Evolutionary conservation across 352 stramenopile species (phyloP), one percentile per base, ranked within the genome.

Genomic region (Thraustochytrium sp.): DNA sequence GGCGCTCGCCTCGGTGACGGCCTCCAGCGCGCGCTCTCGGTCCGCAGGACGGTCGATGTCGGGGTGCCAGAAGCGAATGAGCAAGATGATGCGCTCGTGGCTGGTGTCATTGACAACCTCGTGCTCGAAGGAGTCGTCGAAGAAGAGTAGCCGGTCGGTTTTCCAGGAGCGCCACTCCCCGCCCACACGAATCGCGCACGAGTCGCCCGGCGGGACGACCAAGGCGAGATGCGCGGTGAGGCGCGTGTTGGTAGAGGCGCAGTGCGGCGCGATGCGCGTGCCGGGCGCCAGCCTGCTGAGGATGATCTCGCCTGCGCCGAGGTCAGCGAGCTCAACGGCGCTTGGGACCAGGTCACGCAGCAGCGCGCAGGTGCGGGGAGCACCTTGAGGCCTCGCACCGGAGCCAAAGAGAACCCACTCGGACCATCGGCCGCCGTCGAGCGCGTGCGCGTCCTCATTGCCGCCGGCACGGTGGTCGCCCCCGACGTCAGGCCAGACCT

Each of bases 1-100:
- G 26, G 51, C 55, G 13, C 29, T 44, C 9, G 55, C 55, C 34
- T 64, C 13, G 4, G 26, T 38, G 8, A n/a, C 34, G 26, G 26
- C 34, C 55, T 23, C 31, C 1, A 64, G 55, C 23, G 38, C 62
- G 1, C 5, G 1, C 3, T 51, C 62, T 1, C 44, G 36, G 2
- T 26, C 26, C 26, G 48, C 37, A 13, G 0, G 21, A 5, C 44
- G 40, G 26, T 21, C 36, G 5, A 80, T 26, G 38, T 72, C 68
- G 73, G 89, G 89, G 86, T 92, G 89, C 88, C 87, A 92, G 40
- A 91, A 85, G 48, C 89, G 77, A 3, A 92, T 76, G 23, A 92
- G 64, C 23, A 92, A 75, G 8, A 92, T 87, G 2, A 87, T 86
- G 62, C 89, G 86, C 48, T 85, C 74, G 63, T 90, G 49, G 63